These are phyloP conservation scores for Verbascum thapsus DNA, from an alignment of 257 asterid species.

Conservation along the genomic window DNA sequence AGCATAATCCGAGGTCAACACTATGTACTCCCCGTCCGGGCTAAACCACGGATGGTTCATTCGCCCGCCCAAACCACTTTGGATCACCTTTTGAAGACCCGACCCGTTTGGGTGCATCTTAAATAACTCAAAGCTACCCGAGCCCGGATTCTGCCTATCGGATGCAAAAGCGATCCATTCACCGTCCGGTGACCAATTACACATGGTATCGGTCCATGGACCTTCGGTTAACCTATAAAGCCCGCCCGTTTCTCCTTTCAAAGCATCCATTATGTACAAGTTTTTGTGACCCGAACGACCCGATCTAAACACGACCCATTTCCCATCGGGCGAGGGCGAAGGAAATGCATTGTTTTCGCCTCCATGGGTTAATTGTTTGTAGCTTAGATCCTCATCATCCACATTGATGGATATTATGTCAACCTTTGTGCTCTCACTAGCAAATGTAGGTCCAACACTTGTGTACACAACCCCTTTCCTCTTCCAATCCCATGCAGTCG, in stretches of 20 bases:
- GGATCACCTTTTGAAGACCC: conserved; percentile 71
- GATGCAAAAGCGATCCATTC: conserved; percentile 90
- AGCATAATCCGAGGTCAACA: conserved; percentile 78
- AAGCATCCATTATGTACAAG: conserved; percentile 81
- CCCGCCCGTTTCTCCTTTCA: conserved; percentile 66
- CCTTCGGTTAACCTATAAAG: conserved; percentile 64
- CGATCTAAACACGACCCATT: conserved; percentile 84
- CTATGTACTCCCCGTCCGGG: conserved; percentile 73
- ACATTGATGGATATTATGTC: conserved; percentile 75
- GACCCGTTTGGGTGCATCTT: conserved; percentile 84
- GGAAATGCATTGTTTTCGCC: conserved; percentile 87
- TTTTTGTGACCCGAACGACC: conserved; percentile 87
- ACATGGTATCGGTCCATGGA: conserved; percentile 89
- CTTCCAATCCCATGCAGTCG: conserved; percentile 86
- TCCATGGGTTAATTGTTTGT: conserved; percentile 54
- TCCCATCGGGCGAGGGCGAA: conserved; percentile 88
- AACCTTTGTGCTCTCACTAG: conserved; percentile 70
- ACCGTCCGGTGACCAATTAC: conserved; percentile 89
- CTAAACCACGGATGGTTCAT: conserved; percentile 91
- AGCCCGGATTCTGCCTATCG: conserved; percentile 74
- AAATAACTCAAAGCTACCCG: conserved; percentile 73
- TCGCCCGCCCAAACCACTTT: conserved; percentile 81
- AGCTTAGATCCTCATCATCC: conserved; percentile 54
- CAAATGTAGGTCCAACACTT: conserved; percentile 69
- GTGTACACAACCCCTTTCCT: conserved; percentile 84